These are phyloP conservation scores for Starmerella bombi DNA, from an alignment of 805 yeast genomes.

Conservation along the genomic window DNA sequence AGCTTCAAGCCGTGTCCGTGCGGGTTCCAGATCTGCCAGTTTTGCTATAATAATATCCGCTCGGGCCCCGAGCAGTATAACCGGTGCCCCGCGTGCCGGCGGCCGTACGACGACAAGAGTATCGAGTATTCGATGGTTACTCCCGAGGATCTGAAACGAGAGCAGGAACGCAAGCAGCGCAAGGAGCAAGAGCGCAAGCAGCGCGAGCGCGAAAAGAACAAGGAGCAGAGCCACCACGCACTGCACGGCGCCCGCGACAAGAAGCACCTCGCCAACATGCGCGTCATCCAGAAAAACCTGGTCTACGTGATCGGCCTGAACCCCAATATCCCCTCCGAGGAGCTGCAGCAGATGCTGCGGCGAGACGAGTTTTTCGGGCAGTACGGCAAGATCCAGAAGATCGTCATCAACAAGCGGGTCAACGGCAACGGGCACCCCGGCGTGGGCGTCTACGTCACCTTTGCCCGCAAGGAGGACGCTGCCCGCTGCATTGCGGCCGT, in stretches of 20 bases:
- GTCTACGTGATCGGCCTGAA: slow-evolving; percentile 93
- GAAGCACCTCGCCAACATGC: slow-evolving; percentile 88
- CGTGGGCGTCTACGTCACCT: slow-evolving; percentile 90
- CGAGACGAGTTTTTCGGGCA: slow-evolving; percentile 96
- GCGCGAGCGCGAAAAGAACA: slow-evolving; percentile 84
- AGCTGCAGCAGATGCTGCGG: slow-evolving; percentile 63
- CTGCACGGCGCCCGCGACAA: slow-evolving; percentile 34
- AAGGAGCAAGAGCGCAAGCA: slow-evolving; percentile 63
- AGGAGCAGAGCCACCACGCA: slow-evolving; percentile 38
- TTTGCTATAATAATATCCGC: slow-evolving; percentile 91
- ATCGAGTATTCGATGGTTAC: slow-evolving; percentile 77
- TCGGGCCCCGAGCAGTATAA: slow-evolving; percentile 93
- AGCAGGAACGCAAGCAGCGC: slow-evolving; percentile 66
- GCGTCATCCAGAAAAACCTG: slow-evolving; percentile 95
- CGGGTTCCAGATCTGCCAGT: slow-evolving; percentile 96
- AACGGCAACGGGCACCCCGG: slow-evolving; percentile 54
- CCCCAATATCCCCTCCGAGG: slow-evolving; percentile 76
- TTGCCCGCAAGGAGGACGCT: slow-evolving; percentile 88
- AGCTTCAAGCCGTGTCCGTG: slow-evolving; percentile 99
- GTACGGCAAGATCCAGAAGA: slow-evolving; percentile 87
- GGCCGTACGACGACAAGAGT: slow-evolving; percentile 82
- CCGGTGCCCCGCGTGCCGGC: slow-evolving; percentile 93
- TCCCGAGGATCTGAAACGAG: slow-evolving; percentile 74
- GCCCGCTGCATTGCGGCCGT: slow-evolving; percentile 83
- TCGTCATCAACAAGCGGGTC: slow-evolving; percentile 72